phyloP scores from a whole-genome alignment of 257 asterid species.

The Rehmannia glutinosa region DNA sequence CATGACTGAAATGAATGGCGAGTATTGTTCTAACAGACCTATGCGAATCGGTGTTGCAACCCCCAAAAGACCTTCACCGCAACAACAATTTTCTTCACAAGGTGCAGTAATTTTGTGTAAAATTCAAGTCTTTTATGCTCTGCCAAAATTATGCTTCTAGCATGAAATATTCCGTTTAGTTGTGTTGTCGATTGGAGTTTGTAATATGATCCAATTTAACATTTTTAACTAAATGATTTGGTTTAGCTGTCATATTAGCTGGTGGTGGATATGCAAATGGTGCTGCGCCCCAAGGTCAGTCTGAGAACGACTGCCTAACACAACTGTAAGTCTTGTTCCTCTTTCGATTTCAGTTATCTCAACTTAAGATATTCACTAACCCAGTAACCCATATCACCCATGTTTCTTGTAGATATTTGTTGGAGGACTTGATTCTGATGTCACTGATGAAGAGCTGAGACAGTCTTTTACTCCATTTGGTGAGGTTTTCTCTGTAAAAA shows the following conservation, averaged over 20 bases:
- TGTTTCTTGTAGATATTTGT: conserved; percentile 49
- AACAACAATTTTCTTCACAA: conserved; percentile 84
- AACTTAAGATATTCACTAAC: not conserved
- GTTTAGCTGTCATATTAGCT: conserved; percentile 67
- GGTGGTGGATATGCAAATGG: conserved; percentile 82
- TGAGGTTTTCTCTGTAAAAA: conserved; percentile 81
- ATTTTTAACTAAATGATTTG: conserved; percentile 20
- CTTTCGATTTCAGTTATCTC: conserved; percentile 8
- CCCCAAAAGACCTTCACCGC: conserved; percentile 73
- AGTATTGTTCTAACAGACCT: conserved; percentile 81
- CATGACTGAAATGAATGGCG: conserved; percentile 95
- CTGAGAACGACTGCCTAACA: conserved; percentile 66
- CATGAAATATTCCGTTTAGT: too few relatives aligned
- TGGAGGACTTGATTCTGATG: conserved; percentile 83
- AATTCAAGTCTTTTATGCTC: too few relatives aligned
- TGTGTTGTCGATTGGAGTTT: not conserved
- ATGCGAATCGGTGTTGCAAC: conserved; percentile 95
- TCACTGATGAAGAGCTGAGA: conserved; percentile 81
- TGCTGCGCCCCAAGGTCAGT: conserved; percentile 47
- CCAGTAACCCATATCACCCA: not conserved
- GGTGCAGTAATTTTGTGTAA: conserved; percentile 37
- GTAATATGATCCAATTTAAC: conserved; percentile 8
- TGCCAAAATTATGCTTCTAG: too few relatives aligned
- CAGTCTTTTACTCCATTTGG: conserved; percentile 77
- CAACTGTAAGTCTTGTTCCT: conserved; percentile 71